Percentiles rank a stretch among this genome's conserved stretches.
These are phyloP conservation scores for Podila verticillata DNA, from an alignment of 192 early-diverging fungal genomes.

Conservation along the genomic window DNA sequence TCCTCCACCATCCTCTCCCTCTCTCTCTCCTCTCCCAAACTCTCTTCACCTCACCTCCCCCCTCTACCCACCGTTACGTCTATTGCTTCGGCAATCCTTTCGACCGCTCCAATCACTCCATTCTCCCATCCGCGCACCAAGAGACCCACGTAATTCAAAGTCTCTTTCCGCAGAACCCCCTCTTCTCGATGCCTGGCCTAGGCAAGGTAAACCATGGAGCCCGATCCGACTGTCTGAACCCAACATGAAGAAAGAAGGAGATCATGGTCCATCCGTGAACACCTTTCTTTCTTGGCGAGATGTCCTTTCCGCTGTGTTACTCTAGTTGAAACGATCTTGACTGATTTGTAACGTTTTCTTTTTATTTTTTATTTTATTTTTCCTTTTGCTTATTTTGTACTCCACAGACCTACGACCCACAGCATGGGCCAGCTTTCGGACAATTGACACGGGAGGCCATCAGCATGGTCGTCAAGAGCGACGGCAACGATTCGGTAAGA, in stretches of 20 bases:
- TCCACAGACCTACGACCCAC: conserved; percentile 43
- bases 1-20: neutral
- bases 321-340: neutral
- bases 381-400: neutral
- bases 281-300: too few species aligned
- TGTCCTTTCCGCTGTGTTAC: too few species aligned
- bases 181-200: neutral
- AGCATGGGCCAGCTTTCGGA: conserved; percentile 57
- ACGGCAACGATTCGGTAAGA: conserved; percentile 54
- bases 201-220: neutral
- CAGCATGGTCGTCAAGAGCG: conserved; percentile 54
- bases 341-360: neutral
- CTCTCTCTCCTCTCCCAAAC: neutral
- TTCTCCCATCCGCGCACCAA: too few species aligned
- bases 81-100: neutral
- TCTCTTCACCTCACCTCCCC: neutral
- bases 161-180: neutral
- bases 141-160: conserved; percentile 3
- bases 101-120: neutral
- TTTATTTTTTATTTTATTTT: neutral
- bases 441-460: conserved; percentile 63
- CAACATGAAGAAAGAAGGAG: neutral
- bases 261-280: too few species aligned
- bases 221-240: neutral
- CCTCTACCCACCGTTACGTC: neutral